Evolutionary conservation across 768 basidiomycete genomes (phyloP).

Genomic region (Amanita brunnescens): DNA sequence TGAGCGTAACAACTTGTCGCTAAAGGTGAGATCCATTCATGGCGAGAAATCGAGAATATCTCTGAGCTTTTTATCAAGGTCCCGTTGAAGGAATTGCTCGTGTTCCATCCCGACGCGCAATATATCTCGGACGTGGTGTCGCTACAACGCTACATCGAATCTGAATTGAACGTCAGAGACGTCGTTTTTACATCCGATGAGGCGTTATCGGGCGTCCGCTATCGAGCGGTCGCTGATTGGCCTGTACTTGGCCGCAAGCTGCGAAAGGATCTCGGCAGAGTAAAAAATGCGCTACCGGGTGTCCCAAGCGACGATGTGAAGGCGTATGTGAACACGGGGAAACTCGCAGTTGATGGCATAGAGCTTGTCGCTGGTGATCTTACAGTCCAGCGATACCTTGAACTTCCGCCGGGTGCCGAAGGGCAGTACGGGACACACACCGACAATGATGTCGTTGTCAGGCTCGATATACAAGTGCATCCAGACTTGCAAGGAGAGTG

Average conservation of each 20-base stretch:
- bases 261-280: constrained; percentile 82
- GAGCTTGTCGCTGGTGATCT: constrained; percentile 87
- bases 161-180: constrained; percentile 92
- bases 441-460: constrained; percentile 90
- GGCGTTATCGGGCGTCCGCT: constrained; percentile 74
- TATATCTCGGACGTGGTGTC: constrained; percentile 83
- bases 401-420: constrained; percentile 52
- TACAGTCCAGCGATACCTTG: constrained; percentile 84
- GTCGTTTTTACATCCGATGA: constrained; percentile 89
- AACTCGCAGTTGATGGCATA: constrained; percentile 82
- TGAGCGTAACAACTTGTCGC: constrained; percentile 75
- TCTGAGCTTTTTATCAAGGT: constrained; percentile 39
- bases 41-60: background rate
- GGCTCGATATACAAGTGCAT: constrained; percentile 85
- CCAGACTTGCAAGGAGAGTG: constrained; percentile 83
- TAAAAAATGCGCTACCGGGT: constrained; percentile 78
- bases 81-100: constrained; percentile 83
- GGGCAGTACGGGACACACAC: constrained; percentile 76
- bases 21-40: constrained; percentile 59
- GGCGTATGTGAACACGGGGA: constrained; percentile 62
- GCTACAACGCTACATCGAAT: constrained; percentile 81
- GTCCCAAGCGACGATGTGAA: constrained; percentile 81
- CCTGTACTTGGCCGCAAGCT: constrained; percentile 88
- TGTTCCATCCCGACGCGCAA: constrained; percentile 83
- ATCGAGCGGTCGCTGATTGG: constrained; percentile 93